phyloP scores from a whole-genome alignment of 257 asterid genomes.

The Cordia subcordata region DNA sequence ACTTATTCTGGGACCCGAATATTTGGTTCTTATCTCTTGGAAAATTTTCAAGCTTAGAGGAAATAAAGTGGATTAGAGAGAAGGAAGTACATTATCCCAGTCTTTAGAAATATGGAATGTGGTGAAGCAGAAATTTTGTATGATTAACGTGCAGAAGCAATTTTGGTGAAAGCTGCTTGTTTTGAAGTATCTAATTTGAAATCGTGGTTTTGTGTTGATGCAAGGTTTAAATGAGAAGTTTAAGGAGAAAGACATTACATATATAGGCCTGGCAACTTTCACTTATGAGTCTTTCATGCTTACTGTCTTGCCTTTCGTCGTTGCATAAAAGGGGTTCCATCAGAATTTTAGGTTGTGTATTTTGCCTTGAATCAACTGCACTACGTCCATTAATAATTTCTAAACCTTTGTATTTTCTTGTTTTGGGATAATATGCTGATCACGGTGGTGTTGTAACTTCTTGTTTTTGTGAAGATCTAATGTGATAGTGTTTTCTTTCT shows the following conservation, averaged over 20 bases:
- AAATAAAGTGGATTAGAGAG: conserved; percentile 73
- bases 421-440: neutral
- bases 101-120: too few relatives aligned
- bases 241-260: conserved; percentile 79
- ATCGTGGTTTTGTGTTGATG: conserved; percentile 11
- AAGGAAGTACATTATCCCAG: conserved; percentile 68
- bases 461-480: too few relatives aligned
- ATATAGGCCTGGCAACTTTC: conserved; percentile 76
- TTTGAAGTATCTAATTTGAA: neutral
- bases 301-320: conserved; percentile 77
- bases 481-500: too few relatives aligned
- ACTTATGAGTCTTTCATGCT: conserved; percentile 80
- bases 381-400: neutral
- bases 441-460: too few relatives aligned
- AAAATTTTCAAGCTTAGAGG: conserved; percentile 82
- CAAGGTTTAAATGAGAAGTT: conserved; percentile 95
- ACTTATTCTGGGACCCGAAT: conserved; percentile 98
- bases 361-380: neutral
- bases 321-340: conserved; percentile 33
- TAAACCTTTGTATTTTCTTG: neutral
- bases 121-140: too few relatives aligned
- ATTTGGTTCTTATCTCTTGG: conserved; percentile 83
- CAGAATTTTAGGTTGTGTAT: neutral
- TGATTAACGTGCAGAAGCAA: too few relatives aligned
- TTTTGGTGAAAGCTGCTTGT: too few relatives aligned